phyloP scores from a whole-genome alignment of 768 basidiomycete genomes.

The Pleurotus citrinopileatus region DNA sequence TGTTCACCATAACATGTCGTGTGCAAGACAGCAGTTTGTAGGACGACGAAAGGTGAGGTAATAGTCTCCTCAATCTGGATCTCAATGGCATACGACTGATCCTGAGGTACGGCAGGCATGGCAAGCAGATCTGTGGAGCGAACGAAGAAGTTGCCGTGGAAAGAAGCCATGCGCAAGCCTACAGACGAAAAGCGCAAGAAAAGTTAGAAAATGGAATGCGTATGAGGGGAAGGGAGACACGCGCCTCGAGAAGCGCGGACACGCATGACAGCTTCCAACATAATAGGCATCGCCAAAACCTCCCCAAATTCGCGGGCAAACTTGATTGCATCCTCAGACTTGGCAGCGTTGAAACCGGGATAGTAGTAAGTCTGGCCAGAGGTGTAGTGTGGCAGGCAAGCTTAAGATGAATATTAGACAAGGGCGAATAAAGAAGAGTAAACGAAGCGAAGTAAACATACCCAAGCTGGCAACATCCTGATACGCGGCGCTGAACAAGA shows the following conservation, averaged over 20 bases:
- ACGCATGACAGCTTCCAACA: slow-evolving; percentile 96
- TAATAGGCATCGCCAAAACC: slow-evolving; percentile 90
- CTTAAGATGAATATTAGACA: slow-evolving; percentile 32
- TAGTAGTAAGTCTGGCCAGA: slow-evolving; percentile 98
- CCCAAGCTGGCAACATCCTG: slow-evolving; percentile 95
- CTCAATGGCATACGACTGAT: slow-evolving; percentile 95
- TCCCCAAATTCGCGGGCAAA: slow-evolving; percentile 97
- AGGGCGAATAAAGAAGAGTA: not conserved
- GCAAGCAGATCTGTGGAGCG: slow-evolving; percentile 95
- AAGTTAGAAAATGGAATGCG: too few species aligned
- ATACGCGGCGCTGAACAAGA: slow-evolving; percentile 91
- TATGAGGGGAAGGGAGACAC: too few species aligned
- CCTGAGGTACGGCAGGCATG: slow-evolving; percentile 94
- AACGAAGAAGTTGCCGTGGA: slow-evolving; percentile 99
- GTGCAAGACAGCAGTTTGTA: slow-evolving; percentile 93
- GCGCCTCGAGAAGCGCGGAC: slow-evolving; percentile 94
- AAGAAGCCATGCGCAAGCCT: slow-evolving; percentile 94
- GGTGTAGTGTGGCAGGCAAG: slow-evolving; percentile 93
- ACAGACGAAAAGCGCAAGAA: not conserved
- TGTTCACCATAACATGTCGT: slow-evolving; percentile 83
- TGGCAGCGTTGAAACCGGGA: slow-evolving; percentile 93
- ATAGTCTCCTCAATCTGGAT: slow-evolving; percentile 94
- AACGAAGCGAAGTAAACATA: slow-evolving; percentile 28
- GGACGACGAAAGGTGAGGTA: slow-evolving; percentile 85
- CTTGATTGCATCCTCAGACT: slow-evolving; percentile 95